Base-by-base conservation (phyloP, 2,329 filamentous ascomycete genomes). In the Stachybotrys chartarum region DNA sequence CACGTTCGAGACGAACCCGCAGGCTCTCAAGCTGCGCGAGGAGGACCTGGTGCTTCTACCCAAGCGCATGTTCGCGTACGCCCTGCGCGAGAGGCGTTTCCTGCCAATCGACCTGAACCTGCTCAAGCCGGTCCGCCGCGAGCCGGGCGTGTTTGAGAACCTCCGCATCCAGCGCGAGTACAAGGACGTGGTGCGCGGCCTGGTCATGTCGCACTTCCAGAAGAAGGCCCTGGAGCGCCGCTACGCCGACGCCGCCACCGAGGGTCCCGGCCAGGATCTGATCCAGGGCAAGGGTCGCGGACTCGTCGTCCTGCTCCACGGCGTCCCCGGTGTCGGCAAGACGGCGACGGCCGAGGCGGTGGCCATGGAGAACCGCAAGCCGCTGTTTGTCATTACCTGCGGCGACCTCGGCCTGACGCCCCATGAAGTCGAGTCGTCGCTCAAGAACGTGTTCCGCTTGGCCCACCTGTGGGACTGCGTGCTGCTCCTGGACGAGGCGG, bases 301-400 rank as follows among this genome's bases (percentile, higher is more conserved):
- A 6, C 61, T 79, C 0, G 68, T 78, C 3, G 66, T 79, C 0
- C 61, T 79, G 0, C 64, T 79, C 0, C 75, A 78, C 55, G 77
- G 77, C 30, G 70, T 74, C 0, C 76, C 77, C 0, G 77, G 77
- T 30, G 75, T 78, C 0, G 77, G 77, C 5, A 79, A 79, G 66
- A 79, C 77, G 0, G 70, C 73, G 0, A 78, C 77, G 0, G 76
- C 77, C 1, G 70, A 77, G 57, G 72, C 71, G 1, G 67, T 75
- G 1, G 73, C 74, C 1, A 69, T 70, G 66, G 68, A 69, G 54
- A 71, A 72, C 58, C 60, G 64, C 46, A 75, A 74, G 63, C 78
- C 77, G 0, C 63, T 79, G 2, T 78, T 78, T 49, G 68, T 71
- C 7, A 77, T 81, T 53, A 80, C 77, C 0, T 79, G 76, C 11